Evolutionary conservation across 176 grass and related monocot genomes (phyloP), one percentile per base, ranked within the genome.

Genomic region (Oryza officinalis): DNA sequence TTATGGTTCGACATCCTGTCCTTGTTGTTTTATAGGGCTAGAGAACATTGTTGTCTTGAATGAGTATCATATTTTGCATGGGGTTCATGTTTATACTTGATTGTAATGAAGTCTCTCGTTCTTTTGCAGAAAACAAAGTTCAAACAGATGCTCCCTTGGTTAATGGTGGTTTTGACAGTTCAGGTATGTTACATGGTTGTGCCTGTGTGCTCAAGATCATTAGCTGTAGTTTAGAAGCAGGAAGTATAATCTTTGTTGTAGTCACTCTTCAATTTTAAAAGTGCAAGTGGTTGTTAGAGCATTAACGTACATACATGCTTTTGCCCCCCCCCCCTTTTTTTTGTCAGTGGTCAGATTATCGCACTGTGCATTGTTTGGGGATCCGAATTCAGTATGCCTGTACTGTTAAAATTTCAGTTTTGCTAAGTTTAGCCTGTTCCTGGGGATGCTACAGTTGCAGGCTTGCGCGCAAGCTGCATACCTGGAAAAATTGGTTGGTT

Each of bases 121-220:
- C 2, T 80, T 86, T 27, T 72, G 71, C 78, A 89, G 83, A 81
- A 44, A 81, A 54, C 43, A 79, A 50, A 72, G 27, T 79, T 64
- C 80, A 92, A 67, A 88, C 84, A 84, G 90, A 93, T 57, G 84
- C 81, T 44, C 72, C 84, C 57, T 93, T 86, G 49, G 74, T 88
- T 86, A 43, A 83, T 81, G 87, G 89, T 87, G 88, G 83, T 66
- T 77, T 31, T 40, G 79, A 54, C 76, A 50, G 57, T 47, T 70
- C 76, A 80, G 78, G 88, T 88, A 82, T 73, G 60, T 74, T 57
- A 32, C 22, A 40, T 63, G 37, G 57, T 38, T 33, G 47, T 78
- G 26, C 43, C 26, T 6, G 37, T 82, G 43, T 65, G 71, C 8
- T 52, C 17, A 49, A 81, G 2, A 26, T 77, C 27, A 81, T 64